Conservation (phyloP, 768 basidiomycete genomes). For the Nidularia sp. region DNA sequence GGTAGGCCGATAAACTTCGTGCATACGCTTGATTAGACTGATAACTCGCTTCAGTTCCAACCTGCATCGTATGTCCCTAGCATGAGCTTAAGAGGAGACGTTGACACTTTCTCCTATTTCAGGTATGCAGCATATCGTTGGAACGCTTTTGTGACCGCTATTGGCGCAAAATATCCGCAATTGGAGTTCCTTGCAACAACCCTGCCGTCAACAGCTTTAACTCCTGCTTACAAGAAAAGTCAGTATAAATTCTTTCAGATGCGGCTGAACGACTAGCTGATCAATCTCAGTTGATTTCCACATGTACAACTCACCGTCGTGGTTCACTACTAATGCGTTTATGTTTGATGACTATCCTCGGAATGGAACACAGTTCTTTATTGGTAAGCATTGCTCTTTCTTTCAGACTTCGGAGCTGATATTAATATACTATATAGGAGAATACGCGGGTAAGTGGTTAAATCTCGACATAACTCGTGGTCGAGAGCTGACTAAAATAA, state of each 20-base stretch:
- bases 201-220: constrained; percentile 32
- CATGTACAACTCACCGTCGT: constrained; percentile 42
- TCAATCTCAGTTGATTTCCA: constrained; percentile 45
- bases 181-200: constrained; percentile 48
- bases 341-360: constrained; percentile 50
- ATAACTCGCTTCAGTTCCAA: constrained; percentile 15
- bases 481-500: neutral
- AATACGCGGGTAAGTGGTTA: constrained; percentile 42
- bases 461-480: neutral
- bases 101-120: constrained; percentile 12
- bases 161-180: constrained; percentile 18
- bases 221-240: constrained; percentile 39
- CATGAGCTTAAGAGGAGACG: neutral
- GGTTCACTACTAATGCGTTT: constrained; percentile 44
- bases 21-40: neutral
- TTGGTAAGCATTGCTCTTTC: constrained; percentile 22
- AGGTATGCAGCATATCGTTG: constrained; percentile 35
- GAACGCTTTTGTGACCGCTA: constrained; percentile 12
- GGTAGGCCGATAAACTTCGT: constrained; percentile 7
- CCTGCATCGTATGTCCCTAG: constrained; percentile 16
- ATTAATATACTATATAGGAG: constrained; percentile 15
- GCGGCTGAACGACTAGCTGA: neutral
- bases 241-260: neutral
- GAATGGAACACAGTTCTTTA: constrained; percentile 49
- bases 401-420: no score